Evolutionary conservation across 2,329 filamentous ascomycete species (phyloP).

Genomic region (Ophiostoma sp.): DNA sequence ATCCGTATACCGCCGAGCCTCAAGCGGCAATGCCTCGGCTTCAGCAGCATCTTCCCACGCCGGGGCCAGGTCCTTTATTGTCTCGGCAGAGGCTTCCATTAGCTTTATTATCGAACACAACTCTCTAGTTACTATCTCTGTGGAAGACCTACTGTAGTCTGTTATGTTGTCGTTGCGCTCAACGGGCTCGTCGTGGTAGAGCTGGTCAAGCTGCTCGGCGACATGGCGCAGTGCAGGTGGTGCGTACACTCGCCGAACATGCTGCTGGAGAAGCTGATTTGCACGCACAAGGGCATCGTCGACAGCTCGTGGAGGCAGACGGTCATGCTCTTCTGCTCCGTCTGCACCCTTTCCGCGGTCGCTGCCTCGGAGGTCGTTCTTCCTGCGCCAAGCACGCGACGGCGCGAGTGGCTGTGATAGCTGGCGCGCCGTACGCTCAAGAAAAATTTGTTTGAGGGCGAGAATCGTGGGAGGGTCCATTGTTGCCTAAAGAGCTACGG

Average conservation of each 20-base stretch:
- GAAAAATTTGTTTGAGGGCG: conserved; percentile 59
- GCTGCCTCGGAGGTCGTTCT: conserved; percentile 37
- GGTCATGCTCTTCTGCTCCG: conserved; percentile 29
- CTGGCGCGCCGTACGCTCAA: conserved; percentile 56
- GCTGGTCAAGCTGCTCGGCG: conserved; percentile 64
- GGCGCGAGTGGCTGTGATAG: conserved; percentile 56
- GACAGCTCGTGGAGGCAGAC: conserved; percentile 46
- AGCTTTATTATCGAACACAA: neutral
- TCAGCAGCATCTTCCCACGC: conserved; percentile 43
- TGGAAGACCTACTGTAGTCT: conserved; percentile 41
- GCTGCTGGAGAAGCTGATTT: conserved; percentile 59
- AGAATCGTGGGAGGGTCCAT: conserved; percentile 50
- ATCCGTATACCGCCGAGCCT: conserved; percentile 49
- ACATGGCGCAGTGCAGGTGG: conserved; percentile 65
- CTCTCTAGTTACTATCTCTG: neutral
- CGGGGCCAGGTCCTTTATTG: conserved; percentile 44
- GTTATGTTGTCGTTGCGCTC: conserved; percentile 31
- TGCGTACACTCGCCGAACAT: conserved; percentile 60
- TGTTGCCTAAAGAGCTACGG: neutral
- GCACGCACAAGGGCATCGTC: conserved; percentile 55
- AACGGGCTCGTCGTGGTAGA: conserved; percentile 39
- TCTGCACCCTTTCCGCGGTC: conserved; percentile 20
- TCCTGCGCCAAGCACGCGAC: conserved; percentile 48
- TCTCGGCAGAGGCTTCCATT: conserved; percentile 37
- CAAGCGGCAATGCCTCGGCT: conserved; percentile 39